Percentiles rank a stretch among this genome's conserved stretches.
phyloP scores from a whole-genome alignment of 2,329 filamentous ascomycete genomes.

The Xylaria sp. region DNA sequence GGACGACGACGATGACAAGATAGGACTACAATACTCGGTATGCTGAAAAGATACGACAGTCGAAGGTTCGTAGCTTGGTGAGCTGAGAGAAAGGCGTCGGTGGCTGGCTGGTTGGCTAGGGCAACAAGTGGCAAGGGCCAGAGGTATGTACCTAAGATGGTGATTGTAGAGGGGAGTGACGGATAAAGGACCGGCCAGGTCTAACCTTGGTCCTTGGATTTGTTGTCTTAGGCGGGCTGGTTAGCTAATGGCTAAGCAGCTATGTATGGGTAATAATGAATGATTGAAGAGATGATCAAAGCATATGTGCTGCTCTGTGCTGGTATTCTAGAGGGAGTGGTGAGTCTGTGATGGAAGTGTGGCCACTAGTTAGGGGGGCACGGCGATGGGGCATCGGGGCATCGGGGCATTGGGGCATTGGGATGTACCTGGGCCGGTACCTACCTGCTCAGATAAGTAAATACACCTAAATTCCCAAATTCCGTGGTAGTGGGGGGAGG shows the following conservation, averaged over 20 bases:
- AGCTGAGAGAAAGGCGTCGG: not conserved
- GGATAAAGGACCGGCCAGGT: not conserved
- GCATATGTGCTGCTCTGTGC: slow-evolving; percentile 25
- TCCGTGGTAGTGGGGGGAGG: not conserved
- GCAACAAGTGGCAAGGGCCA: not conserved
- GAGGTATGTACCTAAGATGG: not conserved
- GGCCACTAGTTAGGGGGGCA: slow-evolving; percentile 8
- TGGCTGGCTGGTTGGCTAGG: too few relatives aligned
- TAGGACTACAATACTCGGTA: not conserved
- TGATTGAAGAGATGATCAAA: not conserved
- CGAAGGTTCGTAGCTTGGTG: not conserved
- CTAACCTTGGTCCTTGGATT: slow-evolving; percentile 5
- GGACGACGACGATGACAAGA: not conserved
- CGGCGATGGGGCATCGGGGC: not conserved
- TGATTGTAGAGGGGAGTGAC: not conserved
- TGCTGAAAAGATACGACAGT: slow-evolving; percentile 2
- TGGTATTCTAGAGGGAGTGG: not conserved
- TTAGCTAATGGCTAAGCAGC: too few relatives aligned
- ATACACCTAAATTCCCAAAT: too few relatives aligned
- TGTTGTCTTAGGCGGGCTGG: slow-evolving; percentile 10
- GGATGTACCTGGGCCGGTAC: too few relatives aligned
- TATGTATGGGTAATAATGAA: slow-evolving; percentile 21
- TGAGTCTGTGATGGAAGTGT: slow-evolving; percentile 5
- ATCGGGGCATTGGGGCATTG: too few relatives aligned
- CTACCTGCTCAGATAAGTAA: too few relatives aligned